These are phyloP conservation scores for Amphicarpaea edgeworthii DNA, from an alignment of 306 rosid genomes.

Conservation along the genomic window DNA sequence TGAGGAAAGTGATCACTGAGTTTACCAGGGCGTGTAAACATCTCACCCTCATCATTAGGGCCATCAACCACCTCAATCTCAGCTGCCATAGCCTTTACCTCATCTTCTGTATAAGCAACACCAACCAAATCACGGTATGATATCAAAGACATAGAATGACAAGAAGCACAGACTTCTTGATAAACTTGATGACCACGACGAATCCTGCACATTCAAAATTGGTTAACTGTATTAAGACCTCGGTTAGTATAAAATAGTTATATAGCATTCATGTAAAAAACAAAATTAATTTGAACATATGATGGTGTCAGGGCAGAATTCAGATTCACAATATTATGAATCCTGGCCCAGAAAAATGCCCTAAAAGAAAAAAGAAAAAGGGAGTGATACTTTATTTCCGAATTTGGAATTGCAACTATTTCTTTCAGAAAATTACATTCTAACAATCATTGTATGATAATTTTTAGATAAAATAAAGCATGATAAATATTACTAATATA, in stretches of 20 bases:
- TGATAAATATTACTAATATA: not conserved
- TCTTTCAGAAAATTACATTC: slow-evolving; percentile 19
- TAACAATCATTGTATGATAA: not conserved
- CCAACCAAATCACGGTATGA: slow-evolving; percentile 99
- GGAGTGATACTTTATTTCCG: not conserved
- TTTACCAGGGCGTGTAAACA: slow-evolving; percentile 98
- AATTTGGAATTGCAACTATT: slow-evolving; percentile 13
- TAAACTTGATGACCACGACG: slow-evolving; percentile 99
- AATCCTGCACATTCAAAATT: slow-evolving; percentile 71
- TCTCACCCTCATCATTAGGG: slow-evolving; percentile 99
- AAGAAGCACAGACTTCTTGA: slow-evolving; percentile 92
- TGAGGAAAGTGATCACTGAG: slow-evolving; percentile 95
- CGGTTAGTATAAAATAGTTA: slow-evolving; percentile 22
- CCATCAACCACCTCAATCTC: slow-evolving; percentile 99
- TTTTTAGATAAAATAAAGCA: slow-evolving; percentile 15
- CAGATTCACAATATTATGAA: not conserved
- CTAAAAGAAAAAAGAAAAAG: not conserved
- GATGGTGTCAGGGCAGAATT: slow-evolving; percentile 3
- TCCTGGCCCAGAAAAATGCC: not conserved
- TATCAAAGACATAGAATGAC: slow-evolving; percentile 95
- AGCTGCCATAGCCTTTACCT: slow-evolving; percentile 98
- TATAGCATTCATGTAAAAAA: slow-evolving; percentile 26
- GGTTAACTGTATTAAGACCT: not conserved
- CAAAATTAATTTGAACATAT: not conserved
- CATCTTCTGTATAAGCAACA: slow-evolving; percentile 97